A percentile compares a stretch with the other conserved stretches of the same genome.
phyloP scores from a whole-genome alignment of 2,329 filamentous ascomycete genomes.

The Bipolaris sorokiniana region DNA sequence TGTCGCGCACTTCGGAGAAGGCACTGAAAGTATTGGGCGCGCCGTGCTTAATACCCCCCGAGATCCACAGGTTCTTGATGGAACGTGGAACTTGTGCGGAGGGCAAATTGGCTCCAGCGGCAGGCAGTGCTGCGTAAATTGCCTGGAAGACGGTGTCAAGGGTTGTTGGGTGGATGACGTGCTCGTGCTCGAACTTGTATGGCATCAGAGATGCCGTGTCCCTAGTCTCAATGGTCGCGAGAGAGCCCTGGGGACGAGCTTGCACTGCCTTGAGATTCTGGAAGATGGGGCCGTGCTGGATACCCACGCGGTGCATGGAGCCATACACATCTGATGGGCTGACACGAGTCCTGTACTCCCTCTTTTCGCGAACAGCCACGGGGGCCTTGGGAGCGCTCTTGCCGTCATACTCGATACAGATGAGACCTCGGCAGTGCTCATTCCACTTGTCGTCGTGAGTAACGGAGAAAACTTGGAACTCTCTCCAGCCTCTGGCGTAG shows the following conservation, averaged over 20 bases:
- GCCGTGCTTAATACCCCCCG: not conserved
- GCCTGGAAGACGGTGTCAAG: not conserved
- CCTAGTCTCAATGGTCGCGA: not conserved
- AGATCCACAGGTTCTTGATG: not conserved
- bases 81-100: not conserved
- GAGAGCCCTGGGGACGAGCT: not conserved
- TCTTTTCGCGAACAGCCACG: not conserved
- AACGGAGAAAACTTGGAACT: not conserved
- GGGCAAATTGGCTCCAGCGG: not conserved
- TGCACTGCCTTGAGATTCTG: not conserved
- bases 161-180: not conserved
- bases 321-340: not conserved
- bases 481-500: not conserved
- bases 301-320: not conserved
- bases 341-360: not conserved
- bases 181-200: not conserved
- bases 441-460: not conserved
- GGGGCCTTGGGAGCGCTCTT: not conserved
- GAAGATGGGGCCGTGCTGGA: not conserved
- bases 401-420: not conserved
- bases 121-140: not conserved
- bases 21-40: not conserved
- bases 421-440: not conserved
- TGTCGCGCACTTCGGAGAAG: not conserved
- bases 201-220: not conserved